phyloP scores from a whole-genome alignment of 2,329 filamentous ascomycete species.

The Neonectria ditissima region DNA sequence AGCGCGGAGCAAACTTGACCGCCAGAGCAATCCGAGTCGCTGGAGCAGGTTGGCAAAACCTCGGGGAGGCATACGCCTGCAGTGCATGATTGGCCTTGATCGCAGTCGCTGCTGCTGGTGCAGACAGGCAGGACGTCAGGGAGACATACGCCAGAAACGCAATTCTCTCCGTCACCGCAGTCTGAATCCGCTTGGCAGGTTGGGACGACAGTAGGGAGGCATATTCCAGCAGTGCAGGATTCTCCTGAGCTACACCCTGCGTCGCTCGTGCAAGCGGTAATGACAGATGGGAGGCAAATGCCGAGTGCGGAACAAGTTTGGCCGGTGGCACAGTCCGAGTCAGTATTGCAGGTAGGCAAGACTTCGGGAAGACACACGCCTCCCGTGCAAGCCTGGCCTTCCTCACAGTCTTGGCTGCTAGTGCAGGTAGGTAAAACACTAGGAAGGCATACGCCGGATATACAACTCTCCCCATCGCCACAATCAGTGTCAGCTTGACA shows the following conservation, averaged over 20 bases:
- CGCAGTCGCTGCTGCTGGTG: background rate
- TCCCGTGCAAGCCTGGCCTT: background rate
- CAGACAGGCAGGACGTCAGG: slow-evolving; percentile 2
- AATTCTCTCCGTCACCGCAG: slow-evolving; percentile 2
- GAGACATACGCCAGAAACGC: slow-evolving; percentile 10
- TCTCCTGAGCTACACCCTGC: background rate
- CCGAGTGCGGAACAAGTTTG: background rate
- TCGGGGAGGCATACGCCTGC: slow-evolving; percentile 11
- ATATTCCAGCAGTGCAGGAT: background rate
- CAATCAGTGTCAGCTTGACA: background rate
- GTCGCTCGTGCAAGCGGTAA: background rate
- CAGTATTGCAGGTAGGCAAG: background rate
- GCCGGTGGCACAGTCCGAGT: background rate
- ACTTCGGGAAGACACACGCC: slow-evolving; percentile 15
- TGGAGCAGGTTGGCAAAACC: slow-evolving; percentile 2
- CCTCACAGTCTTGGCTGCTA: too few relatives aligned
- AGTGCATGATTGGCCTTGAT: background rate
- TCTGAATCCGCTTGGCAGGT: background rate
- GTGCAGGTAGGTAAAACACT: background rate
- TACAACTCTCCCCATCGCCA: background rate
- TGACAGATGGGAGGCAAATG: slow-evolving; percentile 7
- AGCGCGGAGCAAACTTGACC: background rate
- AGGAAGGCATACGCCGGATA: background rate
- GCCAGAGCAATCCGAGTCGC: background rate
- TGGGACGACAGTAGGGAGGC: background rate